Conservation (phyloP, 1,284 basidiomycete species). For the Meira nashicola region DNA sequence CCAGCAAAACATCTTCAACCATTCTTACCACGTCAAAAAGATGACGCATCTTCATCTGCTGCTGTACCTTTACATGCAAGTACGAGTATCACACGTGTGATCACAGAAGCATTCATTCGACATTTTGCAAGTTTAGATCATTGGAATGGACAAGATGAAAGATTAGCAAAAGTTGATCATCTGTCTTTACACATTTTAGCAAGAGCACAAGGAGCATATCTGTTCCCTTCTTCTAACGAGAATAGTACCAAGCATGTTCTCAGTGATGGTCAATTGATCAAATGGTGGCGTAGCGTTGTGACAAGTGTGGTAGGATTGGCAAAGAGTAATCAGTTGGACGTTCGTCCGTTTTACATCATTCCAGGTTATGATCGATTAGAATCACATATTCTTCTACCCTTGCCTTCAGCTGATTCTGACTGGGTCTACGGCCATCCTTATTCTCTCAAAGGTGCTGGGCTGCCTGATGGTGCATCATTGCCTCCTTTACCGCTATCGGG, state of each 20-base stretch:
- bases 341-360: slow-evolving; percentile 41
- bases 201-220: slow-evolving; percentile 80
- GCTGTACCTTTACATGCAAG: slow-evolving; percentile 18
- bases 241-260: slow-evolving; percentile 67
- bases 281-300: slow-evolving; percentile 73
- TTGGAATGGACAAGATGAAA: slow-evolving; percentile 42
- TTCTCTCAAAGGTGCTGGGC: slow-evolving; percentile 19
- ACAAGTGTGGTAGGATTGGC: slow-evolving; percentile 23
- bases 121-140: slow-evolving; percentile 63
- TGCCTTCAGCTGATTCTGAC: slow-evolving; percentile 15
- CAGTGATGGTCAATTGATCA: slow-evolving; percentile 73
- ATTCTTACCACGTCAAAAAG: neutral
- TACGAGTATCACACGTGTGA: slow-evolving; percentile 58
- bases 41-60: neutral
- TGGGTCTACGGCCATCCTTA: slow-evolving; percentile 52
- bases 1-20: slow-evolving; percentile 3
- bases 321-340: slow-evolving; percentile 15
- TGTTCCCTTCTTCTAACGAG: slow-evolving; percentile 85
- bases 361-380: slow-evolving; percentile 41
- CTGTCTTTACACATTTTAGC: slow-evolving; percentile 76
- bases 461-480: slow-evolving; percentile 10
- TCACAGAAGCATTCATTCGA: slow-evolving; percentile 66
- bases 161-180: slow-evolving; percentile 21
- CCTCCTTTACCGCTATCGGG: slow-evolving; percentile 39
- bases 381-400: slow-evolving; percentile 40